Conservation (phyloP, 164 flowering plant genomes). For the Kalanchoe fedtschenkoi region DNA sequence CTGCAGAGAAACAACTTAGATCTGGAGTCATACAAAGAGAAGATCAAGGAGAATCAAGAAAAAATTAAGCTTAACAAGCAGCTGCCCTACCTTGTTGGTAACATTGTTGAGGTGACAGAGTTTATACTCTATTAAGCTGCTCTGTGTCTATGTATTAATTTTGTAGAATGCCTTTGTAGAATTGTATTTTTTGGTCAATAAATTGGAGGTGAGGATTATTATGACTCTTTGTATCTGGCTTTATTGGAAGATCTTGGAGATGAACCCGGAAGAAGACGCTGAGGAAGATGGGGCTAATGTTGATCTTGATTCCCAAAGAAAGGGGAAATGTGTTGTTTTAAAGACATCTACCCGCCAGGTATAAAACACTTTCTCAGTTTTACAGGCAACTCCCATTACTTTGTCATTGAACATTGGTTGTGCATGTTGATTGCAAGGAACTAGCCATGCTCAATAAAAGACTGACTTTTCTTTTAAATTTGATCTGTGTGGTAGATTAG, state of each 20-base stretch:
- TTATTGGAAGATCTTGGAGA: slow-evolving; percentile 69
- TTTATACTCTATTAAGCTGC: neutral
- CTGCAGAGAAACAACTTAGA: slow-evolving; percentile 61
- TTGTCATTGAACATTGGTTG: neutral
- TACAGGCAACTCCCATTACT: neutral
- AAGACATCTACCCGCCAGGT: slow-evolving; percentile 96
- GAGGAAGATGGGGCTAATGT: slow-evolving; percentile 98
- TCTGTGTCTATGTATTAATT: neutral
- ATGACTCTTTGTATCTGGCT: neutral
- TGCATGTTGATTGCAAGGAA: neutral
- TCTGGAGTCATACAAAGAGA: slow-evolving; percentile 61
- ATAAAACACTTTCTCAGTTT: neutral
- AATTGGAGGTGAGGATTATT: neutral
- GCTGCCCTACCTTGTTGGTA: slow-evolving; percentile 79
- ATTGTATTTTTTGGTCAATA: neutral
- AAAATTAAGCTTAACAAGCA: slow-evolving; percentile 86
- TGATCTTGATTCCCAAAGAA: slow-evolving; percentile 92
- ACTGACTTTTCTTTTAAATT: too few relatives aligned
- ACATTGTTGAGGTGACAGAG: slow-evolving; percentile 81
- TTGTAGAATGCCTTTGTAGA: neutral
- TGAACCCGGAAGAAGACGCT: slow-evolving; percentile 95
- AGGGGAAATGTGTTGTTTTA: slow-evolving; percentile 89
- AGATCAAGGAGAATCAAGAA: slow-evolving; percentile 81
- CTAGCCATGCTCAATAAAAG: too few relatives aligned
- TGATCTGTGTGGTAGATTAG: too few relatives aligned